phyloP scores from a whole-genome alignment of 148 eudicot species.

The Selenicereus undatus region DNA sequence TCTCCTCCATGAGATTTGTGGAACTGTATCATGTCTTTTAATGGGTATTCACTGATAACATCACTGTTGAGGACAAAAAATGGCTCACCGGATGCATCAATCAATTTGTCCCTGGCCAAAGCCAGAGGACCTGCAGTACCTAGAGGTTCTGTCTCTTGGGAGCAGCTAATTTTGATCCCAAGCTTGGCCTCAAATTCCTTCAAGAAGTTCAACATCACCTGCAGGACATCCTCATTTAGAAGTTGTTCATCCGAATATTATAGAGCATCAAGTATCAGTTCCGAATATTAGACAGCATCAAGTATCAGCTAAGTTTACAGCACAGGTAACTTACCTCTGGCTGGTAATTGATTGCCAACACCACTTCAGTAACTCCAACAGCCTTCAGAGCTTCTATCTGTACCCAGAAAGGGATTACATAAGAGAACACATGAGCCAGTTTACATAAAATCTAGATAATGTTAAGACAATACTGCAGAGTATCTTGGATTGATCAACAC shows the following conservation, averaged over 20 bases:
- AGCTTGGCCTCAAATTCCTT: slow-evolving; percentile 87
- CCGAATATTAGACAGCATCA: neutral
- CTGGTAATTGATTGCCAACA: slow-evolving; percentile 95
- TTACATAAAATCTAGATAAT: neutral
- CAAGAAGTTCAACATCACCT: slow-evolving; percentile 91
- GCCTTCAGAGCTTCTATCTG: slow-evolving; percentile 97
- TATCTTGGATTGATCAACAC: neutral
- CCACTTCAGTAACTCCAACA: slow-evolving; percentile 91
- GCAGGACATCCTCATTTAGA: slow-evolving; percentile 4
- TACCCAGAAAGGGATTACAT: neutral
- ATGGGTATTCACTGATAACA: slow-evolving; percentile 67
- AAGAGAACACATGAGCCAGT: neutral
- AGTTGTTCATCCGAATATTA: neutral
- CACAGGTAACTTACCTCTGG: slow-evolving; percentile 63
- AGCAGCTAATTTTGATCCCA: slow-evolving; percentile 79
- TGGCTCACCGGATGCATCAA: slow-evolving; percentile 76
- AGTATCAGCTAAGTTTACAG: neutral
- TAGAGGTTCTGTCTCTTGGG: slow-evolving; percentile 95
- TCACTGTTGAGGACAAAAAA: slow-evolving; percentile 96
- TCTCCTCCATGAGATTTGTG: no score
- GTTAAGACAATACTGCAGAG: neutral
- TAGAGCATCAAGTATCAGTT: neutral
- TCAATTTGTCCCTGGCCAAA: slow-evolving; percentile 76
- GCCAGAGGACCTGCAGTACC: slow-evolving; percentile 98
- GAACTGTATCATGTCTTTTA: no score